Percentiles rank a stretch among this genome's conserved stretches.
These are phyloP conservation scores for Gypsophila paniculata DNA, from an alignment of 179 eudicot genomes.

Conservation along the genomic window DNA sequence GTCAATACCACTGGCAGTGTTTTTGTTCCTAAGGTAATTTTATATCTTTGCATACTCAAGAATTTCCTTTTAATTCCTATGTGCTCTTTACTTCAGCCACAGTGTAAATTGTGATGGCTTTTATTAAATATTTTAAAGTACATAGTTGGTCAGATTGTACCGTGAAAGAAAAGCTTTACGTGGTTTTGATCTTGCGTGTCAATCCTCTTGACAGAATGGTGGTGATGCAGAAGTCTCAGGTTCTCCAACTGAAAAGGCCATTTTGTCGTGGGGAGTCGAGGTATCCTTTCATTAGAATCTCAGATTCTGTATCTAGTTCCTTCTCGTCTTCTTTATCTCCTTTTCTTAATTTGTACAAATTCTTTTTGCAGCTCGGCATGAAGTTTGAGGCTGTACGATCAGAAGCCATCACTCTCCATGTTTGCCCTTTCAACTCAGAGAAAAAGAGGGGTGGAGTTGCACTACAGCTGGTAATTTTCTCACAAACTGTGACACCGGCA, in stretches of 20 bases:
- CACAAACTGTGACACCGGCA: neutral
- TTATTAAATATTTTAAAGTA: neutral
- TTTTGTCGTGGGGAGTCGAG: slow-evolving; percentile 83
- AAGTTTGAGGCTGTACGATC: slow-evolving; percentile 64
- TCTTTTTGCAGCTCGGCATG: slow-evolving; percentile 64
- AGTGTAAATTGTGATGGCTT: neutral
- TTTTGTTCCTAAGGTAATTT: slow-evolving; percentile 57
- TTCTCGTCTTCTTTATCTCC: neutral
- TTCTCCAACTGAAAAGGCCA: slow-evolving; percentile 90
- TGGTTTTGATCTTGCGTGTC: neutral
- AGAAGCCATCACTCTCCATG: slow-evolving; percentile 62
- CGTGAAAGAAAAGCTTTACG: neutral
- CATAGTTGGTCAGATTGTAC: neutral
- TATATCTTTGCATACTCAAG: slow-evolving; percentile 14
- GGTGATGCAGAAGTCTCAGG: slow-evolving; percentile 64
- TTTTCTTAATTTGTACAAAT: neutral
- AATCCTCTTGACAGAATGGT: slow-evolving; percentile 43
- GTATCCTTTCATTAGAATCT: slow-evolving; percentile 27
- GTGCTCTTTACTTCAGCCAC: neutral
- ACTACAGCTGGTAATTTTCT: slow-evolving; percentile 49
- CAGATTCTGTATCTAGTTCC: neutral
- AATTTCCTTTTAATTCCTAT: no score
- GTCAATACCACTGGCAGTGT: slow-evolving; percentile 86
- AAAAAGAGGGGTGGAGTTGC: slow-evolving; percentile 94
- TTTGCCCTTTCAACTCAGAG: slow-evolving; percentile 80